Evolutionary conservation across 2,329 filamentous ascomycete genomes (phyloP).

Genomic region (Cytospora chrysosperma): DNA sequence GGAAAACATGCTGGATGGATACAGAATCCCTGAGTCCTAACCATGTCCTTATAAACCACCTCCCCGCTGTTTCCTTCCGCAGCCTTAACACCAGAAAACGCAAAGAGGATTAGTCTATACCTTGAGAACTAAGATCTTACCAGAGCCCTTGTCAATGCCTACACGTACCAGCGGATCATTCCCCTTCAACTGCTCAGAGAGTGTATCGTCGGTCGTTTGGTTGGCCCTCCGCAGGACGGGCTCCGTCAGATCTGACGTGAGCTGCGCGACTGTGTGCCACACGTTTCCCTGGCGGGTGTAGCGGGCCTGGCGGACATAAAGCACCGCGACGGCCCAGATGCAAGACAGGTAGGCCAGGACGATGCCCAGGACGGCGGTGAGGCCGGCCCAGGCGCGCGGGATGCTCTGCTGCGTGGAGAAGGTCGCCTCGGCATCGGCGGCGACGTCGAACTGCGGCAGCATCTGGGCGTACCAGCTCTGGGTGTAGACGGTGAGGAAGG

Average conservation of each 20-base stretch:
- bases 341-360: background rate
- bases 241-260: background rate
- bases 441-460: background rate
- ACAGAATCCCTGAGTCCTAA: too few relatives aligned
- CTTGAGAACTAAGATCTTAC: background rate
- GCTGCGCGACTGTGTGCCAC: background rate
- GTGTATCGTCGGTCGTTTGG: background rate
- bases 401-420: background rate
- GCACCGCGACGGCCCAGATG: background rate
- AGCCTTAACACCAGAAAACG: too few relatives aligned
- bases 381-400: background rate
- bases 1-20: too few relatives aligned
- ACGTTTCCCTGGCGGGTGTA: background rate
- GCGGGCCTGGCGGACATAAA: background rate
- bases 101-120: too few relatives aligned
- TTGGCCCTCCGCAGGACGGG: background rate
- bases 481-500: background rate
- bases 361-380: background rate
- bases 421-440: background rate
- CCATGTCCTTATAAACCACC: too few relatives aligned
- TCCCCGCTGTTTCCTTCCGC: too few relatives aligned
- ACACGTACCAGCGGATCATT: too few relatives aligned
- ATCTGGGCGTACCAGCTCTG: conserved; percentile 2
- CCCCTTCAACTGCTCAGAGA: too few relatives aligned
- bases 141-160: too few relatives aligned